Evolutionary conservation across 257 asterid species (phyloP), one percentile per base, ranked within the genome.

Genomic region (Nicotiana obtusifolia): DNA sequence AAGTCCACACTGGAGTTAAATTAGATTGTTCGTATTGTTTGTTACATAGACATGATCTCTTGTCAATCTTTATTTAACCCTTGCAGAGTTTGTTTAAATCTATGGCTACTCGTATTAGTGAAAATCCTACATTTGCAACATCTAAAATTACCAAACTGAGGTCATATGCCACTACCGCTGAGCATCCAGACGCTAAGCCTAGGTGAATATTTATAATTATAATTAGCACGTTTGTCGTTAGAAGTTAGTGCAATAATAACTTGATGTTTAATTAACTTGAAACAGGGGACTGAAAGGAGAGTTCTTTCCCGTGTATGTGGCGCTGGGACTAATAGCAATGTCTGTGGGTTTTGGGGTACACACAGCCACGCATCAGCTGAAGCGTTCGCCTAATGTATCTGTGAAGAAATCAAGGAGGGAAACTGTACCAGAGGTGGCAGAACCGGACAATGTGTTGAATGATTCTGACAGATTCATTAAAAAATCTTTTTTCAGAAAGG

Each of bases 341-440:
- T 52, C 80, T 1, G 19, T 53, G 61, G 30, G 84, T 47, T 83
- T 88, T 1, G 90, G 88, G 17, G 3, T 76, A 1, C 59, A 81
- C 24, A 85, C 90, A 0, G 87, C 80, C 4, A 5, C 28, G 30
- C 89, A 84, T 37, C 89, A 88, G 26, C 69, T 88, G 28, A 62
- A 16, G 47, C 73, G 84, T 49, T 67, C 84, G 7, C 91, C 89
- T 0, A 83, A 83, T 10, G 91, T 88, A 5, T 68, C 71, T 7
- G 75, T 88, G 54, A 88, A 79, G 82, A 86, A 88, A 65, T 82
- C 87, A 31, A 78, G 83, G 57, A 65, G 89, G 49, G 91, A 84
- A 61, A 86, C 86, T 5, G n/a, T 88, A 4, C 86, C 81, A 4
- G 91, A 86, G 35, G 84, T 88, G 35, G 75, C 73, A 53, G 89